A percentile compares a stretch with the other conserved stretches of the same genome.
Evolutionary conservation across 2,329 filamentous ascomycete species (phyloP).

Genomic region (Xylariaceae sp.): DNA sequence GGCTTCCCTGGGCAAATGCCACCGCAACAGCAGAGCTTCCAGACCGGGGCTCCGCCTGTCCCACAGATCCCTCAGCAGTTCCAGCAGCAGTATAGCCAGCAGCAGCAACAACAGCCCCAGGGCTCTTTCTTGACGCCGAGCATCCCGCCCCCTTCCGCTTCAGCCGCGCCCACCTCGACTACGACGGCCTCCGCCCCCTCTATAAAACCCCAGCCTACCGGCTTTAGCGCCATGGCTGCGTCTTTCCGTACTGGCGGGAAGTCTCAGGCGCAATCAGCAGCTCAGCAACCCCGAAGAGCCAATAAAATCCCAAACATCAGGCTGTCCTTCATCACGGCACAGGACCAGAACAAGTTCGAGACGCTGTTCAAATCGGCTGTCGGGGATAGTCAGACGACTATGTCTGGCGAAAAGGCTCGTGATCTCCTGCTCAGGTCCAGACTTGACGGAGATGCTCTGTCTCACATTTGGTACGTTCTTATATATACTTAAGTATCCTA

Average conservation of each 20-base stretch:
- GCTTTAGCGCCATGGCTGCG: slow-evolving; percentile 61
- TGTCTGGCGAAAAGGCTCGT: slow-evolving; percentile 88
- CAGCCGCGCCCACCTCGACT: slow-evolving; percentile 46
- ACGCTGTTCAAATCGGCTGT: slow-evolving; percentile 95
- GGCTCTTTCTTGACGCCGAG: slow-evolving; percentile 43
- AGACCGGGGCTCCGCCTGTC: slow-evolving; percentile 54
- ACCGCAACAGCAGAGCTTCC: slow-evolving; percentile 53
- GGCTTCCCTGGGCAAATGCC: slow-evolving; percentile 38
- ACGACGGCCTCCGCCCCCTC: slow-evolving; percentile 47
- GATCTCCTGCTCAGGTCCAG: slow-evolving; percentile 86
- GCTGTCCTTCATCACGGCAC: slow-evolving; percentile 90
- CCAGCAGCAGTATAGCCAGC: slow-evolving; percentile 54
- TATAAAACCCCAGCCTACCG: slow-evolving; percentile 61
- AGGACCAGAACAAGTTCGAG: slow-evolving; percentile 95
- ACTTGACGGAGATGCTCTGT: slow-evolving; percentile 78
- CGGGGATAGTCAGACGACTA: slow-evolving; percentile 73
- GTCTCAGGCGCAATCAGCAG: slow-evolving; percentile 37
- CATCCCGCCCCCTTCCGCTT: slow-evolving; percentile 40
- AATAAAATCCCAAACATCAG: slow-evolving; percentile 90
- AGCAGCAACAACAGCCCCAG: slow-evolving; percentile 42
- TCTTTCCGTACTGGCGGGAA: slow-evolving; percentile 54
- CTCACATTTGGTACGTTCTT: slow-evolving; percentile 74
- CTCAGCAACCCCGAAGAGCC: slow-evolving; percentile 40
- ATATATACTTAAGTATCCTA: background rate
- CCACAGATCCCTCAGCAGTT: slow-evolving; percentile 56